These are phyloP conservation scores for Thalassiosira livingstoniorum DNA, from an alignment of 352 stramenopile genomes.

Conservation along the genomic window DNA sequence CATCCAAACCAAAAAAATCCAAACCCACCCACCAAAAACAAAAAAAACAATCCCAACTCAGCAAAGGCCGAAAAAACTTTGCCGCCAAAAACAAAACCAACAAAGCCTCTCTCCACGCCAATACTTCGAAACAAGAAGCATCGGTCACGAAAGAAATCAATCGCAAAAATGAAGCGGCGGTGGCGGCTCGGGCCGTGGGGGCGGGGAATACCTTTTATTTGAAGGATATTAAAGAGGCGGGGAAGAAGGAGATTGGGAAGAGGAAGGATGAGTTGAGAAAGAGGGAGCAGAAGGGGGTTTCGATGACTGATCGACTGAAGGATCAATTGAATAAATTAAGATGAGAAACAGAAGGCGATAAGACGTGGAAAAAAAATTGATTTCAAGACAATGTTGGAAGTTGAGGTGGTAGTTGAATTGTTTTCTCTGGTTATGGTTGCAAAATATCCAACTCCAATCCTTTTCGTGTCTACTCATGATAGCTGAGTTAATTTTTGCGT, in stretches of 20 bases:
- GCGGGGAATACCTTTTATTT: constrained; percentile 75
- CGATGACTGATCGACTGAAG: constrained; percentile 75
- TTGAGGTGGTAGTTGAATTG: too few relatives aligned
- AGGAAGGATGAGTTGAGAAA: constrained; percentile 67
- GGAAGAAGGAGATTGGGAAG: constrained; percentile 68
- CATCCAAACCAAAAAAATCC: constrained; percentile 42
- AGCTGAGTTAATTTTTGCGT: too few relatives aligned
- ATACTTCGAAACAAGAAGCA: constrained; percentile 48
- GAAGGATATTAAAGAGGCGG: constrained; percentile 75
- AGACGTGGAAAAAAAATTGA: too few relatives aligned
- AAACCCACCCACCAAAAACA: constrained; percentile 53
- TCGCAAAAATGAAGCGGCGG: constrained; percentile 78
- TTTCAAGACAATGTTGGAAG: too few relatives aligned
- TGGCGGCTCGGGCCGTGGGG: constrained; percentile 72
- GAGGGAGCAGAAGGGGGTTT: constrained; percentile 73
- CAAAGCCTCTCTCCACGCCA: neutral
- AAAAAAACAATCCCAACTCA: constrained; percentile 58
- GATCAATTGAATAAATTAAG: constrained; percentile 72
- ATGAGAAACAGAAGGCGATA: too few relatives aligned
- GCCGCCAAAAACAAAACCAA: constrained; percentile 62
- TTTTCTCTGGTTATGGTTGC: too few relatives aligned
- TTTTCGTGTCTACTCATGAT: too few relatives aligned
- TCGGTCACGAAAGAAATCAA: constrained; percentile 81
- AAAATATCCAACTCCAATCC: too few relatives aligned
- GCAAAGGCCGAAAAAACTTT: constrained; percentile 71